Evolutionary conservation across 495 filamentous ascomycete species (phyloP).

Genomic region (Cetradonia linearis): DNA sequence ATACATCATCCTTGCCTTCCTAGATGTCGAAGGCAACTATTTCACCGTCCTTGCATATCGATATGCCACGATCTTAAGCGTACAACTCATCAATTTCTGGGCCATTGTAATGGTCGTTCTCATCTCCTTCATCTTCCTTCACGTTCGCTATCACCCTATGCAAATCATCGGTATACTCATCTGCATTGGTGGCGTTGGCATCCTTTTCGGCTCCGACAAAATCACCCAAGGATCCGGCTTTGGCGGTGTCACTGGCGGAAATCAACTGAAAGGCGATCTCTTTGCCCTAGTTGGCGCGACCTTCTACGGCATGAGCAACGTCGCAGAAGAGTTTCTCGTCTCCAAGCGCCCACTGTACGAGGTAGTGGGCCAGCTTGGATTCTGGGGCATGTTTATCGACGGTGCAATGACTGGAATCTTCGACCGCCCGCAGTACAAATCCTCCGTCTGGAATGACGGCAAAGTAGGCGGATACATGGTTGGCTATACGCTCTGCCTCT

Average conservation of each 20-base stretch:
- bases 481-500: constrained; percentile 76
- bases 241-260: constrained; percentile 39
- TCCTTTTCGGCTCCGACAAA: constrained; percentile 81
- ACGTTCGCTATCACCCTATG: constrained; percentile 75
- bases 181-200: constrained; percentile 85
- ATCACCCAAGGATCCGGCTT: constrained; percentile 58
- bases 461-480: constrained; percentile 68
- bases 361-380: constrained; percentile 79
- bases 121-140: constrained; percentile 70
- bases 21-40: constrained; percentile 96
- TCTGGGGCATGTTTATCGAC: constrained; percentile 87
- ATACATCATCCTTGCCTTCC: constrained; percentile 84
- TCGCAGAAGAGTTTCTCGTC: constrained; percentile 87
- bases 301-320: constrained; percentile 86
- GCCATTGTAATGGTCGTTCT: constrained; percentile 87
- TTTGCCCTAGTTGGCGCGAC: constrained; percentile 82
- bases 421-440: constrained; percentile 60
- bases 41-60: constrained; percentile 91
- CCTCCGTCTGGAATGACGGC: constrained; percentile 55
- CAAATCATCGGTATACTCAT: constrained; percentile 81
- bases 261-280: constrained; percentile 83
- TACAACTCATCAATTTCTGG: constrained; percentile 98
- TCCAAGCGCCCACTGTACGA: constrained; percentile 81
- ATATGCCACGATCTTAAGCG: constrained; percentile 59
- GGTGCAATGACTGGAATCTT: constrained; percentile 85